phyloP scores from a whole-genome alignment of 116 monocot genomes.

The Dioscorea cayenensis region DNA sequence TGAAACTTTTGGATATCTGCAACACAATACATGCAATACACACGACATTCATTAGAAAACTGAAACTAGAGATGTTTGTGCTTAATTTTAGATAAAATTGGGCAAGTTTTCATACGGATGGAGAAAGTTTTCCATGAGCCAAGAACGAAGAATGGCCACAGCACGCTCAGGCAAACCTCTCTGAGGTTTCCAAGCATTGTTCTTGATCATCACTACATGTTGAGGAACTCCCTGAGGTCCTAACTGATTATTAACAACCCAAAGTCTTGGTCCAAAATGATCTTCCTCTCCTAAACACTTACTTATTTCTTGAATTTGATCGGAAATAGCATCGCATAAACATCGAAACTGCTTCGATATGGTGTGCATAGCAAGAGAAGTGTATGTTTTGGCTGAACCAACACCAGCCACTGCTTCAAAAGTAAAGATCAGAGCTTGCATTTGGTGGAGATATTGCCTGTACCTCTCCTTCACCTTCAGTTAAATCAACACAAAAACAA shows the following conservation, averaged over 20 bases:
- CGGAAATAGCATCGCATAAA: slow-evolving; percentile 25
- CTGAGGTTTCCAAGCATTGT: slow-evolving; percentile 50
- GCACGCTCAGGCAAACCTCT: slow-evolving; percentile 47
- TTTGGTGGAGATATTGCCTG: slow-evolving; percentile 34
- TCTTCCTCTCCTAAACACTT: slow-evolving; percentile 33
- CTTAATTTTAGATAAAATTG: not conserved
- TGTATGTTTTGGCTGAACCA: slow-evolving; percentile 25
- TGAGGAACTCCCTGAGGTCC: slow-evolving; percentile 37
- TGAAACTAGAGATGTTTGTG: not conserved
- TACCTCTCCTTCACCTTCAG: slow-evolving; percentile 27
- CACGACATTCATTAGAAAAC: not conserved
- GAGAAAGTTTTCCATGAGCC: slow-evolving; percentile 62
- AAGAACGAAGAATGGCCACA: slow-evolving; percentile 42
- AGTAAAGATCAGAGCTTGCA: slow-evolving; percentile 22
- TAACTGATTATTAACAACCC: slow-evolving; percentile 34
- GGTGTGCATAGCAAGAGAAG: slow-evolving; percentile 28
- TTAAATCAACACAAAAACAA: not conserved
- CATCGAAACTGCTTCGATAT: slow-evolving; percentile 50
- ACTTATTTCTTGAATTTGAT: slow-evolving; percentile 14
- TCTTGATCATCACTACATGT: slow-evolving; percentile 41
- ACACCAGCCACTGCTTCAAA: slow-evolving; percentile 23
- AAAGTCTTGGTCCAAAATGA: slow-evolving; percentile 18
- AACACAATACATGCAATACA: not conserved
- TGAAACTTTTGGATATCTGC: slow-evolving; percentile 85
- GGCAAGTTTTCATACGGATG: slow-evolving; percentile 33